Base-by-base conservation (phyloP, 768 basidiomycete species). In the Serendipita sp. region DNA sequence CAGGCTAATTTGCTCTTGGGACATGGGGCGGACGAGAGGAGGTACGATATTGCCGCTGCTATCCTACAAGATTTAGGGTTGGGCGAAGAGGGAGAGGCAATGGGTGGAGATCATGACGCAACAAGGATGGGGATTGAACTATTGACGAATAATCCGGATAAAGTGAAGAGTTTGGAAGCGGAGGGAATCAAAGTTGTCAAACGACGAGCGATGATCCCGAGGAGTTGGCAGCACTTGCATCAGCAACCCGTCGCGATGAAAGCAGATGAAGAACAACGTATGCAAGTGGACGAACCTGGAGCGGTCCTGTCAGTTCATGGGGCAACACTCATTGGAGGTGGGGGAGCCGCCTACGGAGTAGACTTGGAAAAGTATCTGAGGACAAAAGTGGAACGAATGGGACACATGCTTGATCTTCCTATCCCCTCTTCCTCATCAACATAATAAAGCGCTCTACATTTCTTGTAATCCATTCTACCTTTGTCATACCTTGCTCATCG, bases 61-160 rank as follows among this genome's bases (percentile, higher is more conserved):
- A 98, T 98, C 68, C 73, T 98, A 67, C 82, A 84, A 3, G 96
- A 99, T 74, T 78, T 98, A 1, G 88, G 86, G 4, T 75, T 98
- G 13, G 41, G 51, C 3, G 65, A 51, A 18, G 68, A 67, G 3
- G 63, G 67, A 2, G 53, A 64, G 30, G 37, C 13, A 2, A 47
- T 34, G 34, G 45, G 64, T 5, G 41, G 7, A 34, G 62, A 67
- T 18, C 67, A 68, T 35, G 41, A 13, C 2, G 41, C 7, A 41
- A 13, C 5, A 13, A 13, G 1, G 5, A 5, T 1, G 13, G 82
- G 83, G 51, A 81, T 94, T 63, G 78, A 88, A 65, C 76, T 97
- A 68, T 76, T 99, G 74, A 99, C 96, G 66, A 99, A 99, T 75
- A 99, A 99, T 74, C 96, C 96, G 8, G 94, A 94, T 75, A 99